These are phyloP conservation scores for Nannochloris sp. DNA, from an alignment of 139 green algal genomes.

Conservation along the genomic window DNA sequence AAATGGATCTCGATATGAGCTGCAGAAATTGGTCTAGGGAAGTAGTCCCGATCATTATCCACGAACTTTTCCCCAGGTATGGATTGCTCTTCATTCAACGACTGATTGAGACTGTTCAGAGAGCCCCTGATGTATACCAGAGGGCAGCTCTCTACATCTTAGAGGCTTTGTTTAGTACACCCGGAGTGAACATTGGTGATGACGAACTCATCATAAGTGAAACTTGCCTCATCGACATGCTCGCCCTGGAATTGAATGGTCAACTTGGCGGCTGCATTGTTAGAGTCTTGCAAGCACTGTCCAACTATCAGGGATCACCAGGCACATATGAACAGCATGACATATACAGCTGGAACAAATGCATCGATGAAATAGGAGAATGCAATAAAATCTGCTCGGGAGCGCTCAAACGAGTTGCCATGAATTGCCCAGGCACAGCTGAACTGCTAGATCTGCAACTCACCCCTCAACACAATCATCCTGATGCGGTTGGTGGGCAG, in stretches of 20 bases:
- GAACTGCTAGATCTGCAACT: neutral
- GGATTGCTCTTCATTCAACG: conserved; percentile 20
- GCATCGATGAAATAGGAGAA: conserved; percentile 28
- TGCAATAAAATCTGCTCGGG: conserved; percentile 27
- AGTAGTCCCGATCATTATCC: conserved; percentile 10
- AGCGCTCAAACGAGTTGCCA: conserved; percentile 15
- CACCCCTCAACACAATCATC: too few relatives aligned
- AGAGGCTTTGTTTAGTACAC: conserved; percentile 15
- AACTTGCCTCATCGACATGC: conserved; percentile 3
- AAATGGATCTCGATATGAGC: neutral
- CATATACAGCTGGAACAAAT: conserved; percentile 11
- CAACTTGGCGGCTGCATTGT: conserved; percentile 11
- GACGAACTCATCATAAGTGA: neutral
- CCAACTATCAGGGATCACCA: conserved; percentile 3
- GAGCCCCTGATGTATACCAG: conserved; percentile 17
- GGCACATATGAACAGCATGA: neutral
- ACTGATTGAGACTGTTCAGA: conserved; percentile 31
- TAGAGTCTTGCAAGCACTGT: conserved; percentile 16
- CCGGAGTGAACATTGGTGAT: conserved; percentile 10
- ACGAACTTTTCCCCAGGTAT: conserved; percentile 38
- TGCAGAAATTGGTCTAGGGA: conserved; percentile 12
- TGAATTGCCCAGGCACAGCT: neutral
- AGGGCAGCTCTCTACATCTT: conserved; percentile 15
- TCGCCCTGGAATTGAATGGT: conserved; percentile 10
- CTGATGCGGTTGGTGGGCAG: too few relatives aligned